phyloP scores from a whole-genome alignment of 2,329 filamentous ascomycete genomes.

The Pseudopyricularia javanii region DNA sequence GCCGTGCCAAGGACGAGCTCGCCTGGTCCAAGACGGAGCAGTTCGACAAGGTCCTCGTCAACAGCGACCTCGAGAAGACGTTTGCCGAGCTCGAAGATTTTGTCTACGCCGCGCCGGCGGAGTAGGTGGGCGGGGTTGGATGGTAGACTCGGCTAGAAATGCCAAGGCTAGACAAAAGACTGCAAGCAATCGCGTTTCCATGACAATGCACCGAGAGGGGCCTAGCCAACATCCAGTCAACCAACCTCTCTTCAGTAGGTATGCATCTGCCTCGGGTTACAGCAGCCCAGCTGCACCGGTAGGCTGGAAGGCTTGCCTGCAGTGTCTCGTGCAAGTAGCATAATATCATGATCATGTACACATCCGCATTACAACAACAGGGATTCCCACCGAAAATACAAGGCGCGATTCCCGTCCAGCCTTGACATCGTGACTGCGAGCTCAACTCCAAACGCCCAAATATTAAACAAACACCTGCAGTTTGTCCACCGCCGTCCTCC shows the following conservation, averaged over 20 bases:
- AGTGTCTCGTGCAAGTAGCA: neutral
- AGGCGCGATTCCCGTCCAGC: neutral
- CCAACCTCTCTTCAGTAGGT: too few species aligned
- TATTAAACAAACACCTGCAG: neutral
- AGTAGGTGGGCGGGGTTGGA: neutral
- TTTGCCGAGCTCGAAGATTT: constrained; percentile 39
- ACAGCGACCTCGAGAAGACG: constrained; percentile 31
- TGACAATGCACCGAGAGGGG: too few species aligned
- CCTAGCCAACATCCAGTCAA: too few species aligned
- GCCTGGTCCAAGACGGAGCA: constrained; percentile 58
- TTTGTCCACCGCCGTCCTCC: too few species aligned
- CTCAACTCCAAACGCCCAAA: neutral
- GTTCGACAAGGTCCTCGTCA: constrained; percentile 28
- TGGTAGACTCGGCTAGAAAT: too few species aligned
- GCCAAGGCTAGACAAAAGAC: neutral
- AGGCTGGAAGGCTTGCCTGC: neutral
- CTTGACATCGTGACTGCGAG: too few species aligned
- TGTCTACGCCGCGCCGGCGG: constrained; percentile 23
- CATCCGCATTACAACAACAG: neutral
- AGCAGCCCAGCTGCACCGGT: neutral
- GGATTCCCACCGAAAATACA: too few species aligned
- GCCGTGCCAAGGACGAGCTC: constrained; percentile 62
- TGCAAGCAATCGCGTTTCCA: too few species aligned
- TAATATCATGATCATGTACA: neutral
- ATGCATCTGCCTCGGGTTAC: neutral